phyloP scores from a whole-genome alignment of 2,329 filamentous ascomycete species.

The Moelleriella libera region DNA sequence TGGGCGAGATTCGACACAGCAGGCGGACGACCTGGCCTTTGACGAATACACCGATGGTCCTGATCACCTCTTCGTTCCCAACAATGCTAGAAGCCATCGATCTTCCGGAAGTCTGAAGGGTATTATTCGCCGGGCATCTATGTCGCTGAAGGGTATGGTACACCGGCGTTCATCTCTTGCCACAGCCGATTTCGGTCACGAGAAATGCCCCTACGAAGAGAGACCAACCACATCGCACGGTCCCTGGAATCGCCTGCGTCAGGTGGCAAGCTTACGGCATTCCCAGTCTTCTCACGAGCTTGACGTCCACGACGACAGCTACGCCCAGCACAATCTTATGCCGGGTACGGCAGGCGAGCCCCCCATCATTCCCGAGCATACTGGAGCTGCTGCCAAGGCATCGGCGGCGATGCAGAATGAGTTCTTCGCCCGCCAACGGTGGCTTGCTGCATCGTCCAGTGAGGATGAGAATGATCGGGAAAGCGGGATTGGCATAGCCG shows the following conservation, averaged over 20 bases:
- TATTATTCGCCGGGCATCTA: constrained; percentile 39
- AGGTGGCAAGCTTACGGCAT: constrained; percentile 35
- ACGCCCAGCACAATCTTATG: constrained; percentile 21
- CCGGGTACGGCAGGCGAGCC: constrained; percentile 38
- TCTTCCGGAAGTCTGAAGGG: constrained; percentile 27
- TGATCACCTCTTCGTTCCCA: constrained; percentile 9
- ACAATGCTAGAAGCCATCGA: constrained; percentile 12
- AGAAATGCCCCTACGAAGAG: constrained; percentile 11
- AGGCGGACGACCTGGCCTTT: constrained; percentile 16
- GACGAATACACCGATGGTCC: constrained; percentile 15
- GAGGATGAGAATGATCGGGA: constrained; percentile 43
- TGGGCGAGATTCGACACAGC: constrained; percentile 12
- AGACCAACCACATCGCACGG: constrained; percentile 33
- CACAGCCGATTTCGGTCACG: constrained; percentile 14
- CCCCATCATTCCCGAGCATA: constrained; percentile 44
- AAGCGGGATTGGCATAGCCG: constrained; percentile 48
- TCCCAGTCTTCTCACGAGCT: constrained; percentile 30
- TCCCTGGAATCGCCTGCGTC: constrained; percentile 36
- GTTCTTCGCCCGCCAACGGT: constrained; percentile 23
- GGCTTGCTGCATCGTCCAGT: constrained; percentile 22
- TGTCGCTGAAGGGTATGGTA: constrained; percentile 38
- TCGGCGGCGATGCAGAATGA: constrained; percentile 47
- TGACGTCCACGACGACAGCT: constrained; percentile 14
- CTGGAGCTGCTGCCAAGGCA: constrained; percentile 46
- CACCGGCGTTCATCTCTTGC: constrained; percentile 30